Evolutionary conservation across 768 basidiomycete genomes (phyloP), one percentile per base, ranked within the genome.

Genomic region (Crucibulum laeve): DNA sequence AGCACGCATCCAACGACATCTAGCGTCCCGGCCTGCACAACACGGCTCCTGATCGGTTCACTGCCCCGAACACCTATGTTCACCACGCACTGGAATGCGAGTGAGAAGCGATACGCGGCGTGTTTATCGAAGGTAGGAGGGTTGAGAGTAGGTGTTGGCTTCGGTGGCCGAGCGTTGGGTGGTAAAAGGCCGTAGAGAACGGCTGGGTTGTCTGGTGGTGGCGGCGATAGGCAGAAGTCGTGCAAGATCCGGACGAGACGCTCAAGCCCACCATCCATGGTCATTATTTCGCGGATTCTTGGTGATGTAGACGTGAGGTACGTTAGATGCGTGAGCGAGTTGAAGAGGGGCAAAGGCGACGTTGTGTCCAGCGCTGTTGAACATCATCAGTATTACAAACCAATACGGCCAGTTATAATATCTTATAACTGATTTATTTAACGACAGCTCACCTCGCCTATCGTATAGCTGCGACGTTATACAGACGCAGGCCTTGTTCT

Each of bases 271-370:
- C 96, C 96, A 57, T 98, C 95, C 77, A 88, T 84, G 22, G 93
- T 95, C 79, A 99, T 89, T 54, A 96, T 97, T 67, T 99, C 96
- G 46, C 95, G 85, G 67, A 99, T 98, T 43, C 93, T 83, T 1
- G 96, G 94, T 0, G 94, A 96, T 4, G 96, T 97, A 1, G 91
- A 92, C 5, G 95, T 98, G 51, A 99, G 86, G 67, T 96, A 94
- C 39, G 89, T 88, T 44, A 97, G 85, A 68, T 96, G 92, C 23
- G 90, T 92, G 41, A 97, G 82, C 30, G 94, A 97, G 70, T 96
- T 96, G 71, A 94, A 83, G 32, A 92, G 70, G 13, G 84, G 87
- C 49, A 73, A 56, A 10, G 68, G 57, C 19, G 74, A 71, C 4
- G 74, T 70, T 14, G 77, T 77, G 56, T 77, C 79, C 46, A 80